A percentile compares a stretch with the other conserved stretches of the same genome.
Evolutionary conservation across 305 asterid species (phyloP).

Genomic region (Fraxinus angustifolia): DNA sequence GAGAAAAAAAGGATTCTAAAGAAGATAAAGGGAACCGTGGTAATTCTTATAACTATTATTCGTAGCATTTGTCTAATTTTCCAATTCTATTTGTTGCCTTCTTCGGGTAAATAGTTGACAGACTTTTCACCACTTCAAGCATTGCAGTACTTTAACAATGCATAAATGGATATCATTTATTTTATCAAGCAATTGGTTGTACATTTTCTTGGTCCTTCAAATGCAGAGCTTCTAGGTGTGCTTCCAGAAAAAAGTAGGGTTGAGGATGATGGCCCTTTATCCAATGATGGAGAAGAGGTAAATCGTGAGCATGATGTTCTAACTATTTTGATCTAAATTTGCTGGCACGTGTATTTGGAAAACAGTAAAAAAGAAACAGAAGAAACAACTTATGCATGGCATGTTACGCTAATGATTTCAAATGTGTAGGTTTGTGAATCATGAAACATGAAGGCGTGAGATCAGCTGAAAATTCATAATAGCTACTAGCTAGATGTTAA

Average conservation of each 20-base stretch:
- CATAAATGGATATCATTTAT: background rate
- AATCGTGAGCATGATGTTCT: constrained; percentile 3
- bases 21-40: constrained; percentile 83
- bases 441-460: background rate
- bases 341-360: background rate
- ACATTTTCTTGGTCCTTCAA: background rate
- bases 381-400: background rate
- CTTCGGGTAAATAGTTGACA: background rate
- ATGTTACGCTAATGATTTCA: background rate
- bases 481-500: background rate
- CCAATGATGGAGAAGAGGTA: constrained; percentile 60
- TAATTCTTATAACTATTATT: constrained; percentile 19
- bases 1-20: constrained; percentile 69
- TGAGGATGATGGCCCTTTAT: constrained; percentile 70
- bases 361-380: background rate
- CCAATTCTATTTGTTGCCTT: background rate
- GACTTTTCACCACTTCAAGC: background rate
- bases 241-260: constrained; percentile 69
- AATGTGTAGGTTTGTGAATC: background rate
- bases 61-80: background rate
- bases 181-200: background rate
- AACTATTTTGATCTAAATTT: background rate
- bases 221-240: constrained; percentile 69
- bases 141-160: background rate
- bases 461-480: background rate